phyloP scores from a whole-genome alignment of 2,329 filamentous ascomycete species.

The Metarhizium sp. region DNA sequence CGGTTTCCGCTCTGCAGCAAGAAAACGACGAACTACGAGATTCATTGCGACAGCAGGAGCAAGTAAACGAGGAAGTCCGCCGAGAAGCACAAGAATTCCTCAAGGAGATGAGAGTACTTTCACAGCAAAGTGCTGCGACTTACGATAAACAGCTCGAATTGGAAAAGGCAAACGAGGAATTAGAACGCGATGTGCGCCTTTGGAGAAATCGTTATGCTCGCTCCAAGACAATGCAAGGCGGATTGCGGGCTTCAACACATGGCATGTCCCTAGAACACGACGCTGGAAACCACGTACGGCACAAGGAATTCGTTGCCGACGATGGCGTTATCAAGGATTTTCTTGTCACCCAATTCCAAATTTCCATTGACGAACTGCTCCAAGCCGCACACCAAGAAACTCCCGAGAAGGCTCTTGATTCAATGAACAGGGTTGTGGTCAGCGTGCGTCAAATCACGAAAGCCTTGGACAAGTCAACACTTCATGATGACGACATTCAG shows the following conservation, averaged over 20 bases:
- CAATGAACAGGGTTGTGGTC: constrained; percentile 79
- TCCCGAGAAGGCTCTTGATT: constrained; percentile 65
- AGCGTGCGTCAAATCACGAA: constrained; percentile 77
- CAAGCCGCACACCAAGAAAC: constrained; percentile 65
- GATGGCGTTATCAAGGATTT: constrained; percentile 81
- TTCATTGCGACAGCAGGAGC: constrained; percentile 63
- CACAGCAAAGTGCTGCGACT: constrained; percentile 66
- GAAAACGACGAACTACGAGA: constrained; percentile 62
- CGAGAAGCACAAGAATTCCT: constrained; percentile 76
- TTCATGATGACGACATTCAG: constrained; percentile 45
- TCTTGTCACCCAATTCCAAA: constrained; percentile 90
- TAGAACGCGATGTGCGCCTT: constrained; percentile 76
- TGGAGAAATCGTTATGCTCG: constrained; percentile 89
- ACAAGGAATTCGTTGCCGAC: constrained; percentile 58
- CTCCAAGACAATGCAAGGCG: constrained; percentile 78
- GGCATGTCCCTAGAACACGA: constrained; percentile 63
- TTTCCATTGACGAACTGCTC: constrained; percentile 85
- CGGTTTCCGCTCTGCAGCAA: constrained; percentile 47
- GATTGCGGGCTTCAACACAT: constrained; percentile 69
- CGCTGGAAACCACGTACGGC: constrained; percentile 55
- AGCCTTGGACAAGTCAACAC: constrained; percentile 56
- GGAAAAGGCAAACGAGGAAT: constrained; percentile 60
- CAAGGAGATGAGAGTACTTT: constrained; percentile 80
- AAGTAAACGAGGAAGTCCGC: constrained; percentile 78
- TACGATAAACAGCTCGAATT: constrained; percentile 77